Evolutionary conservation across 495 filamentous ascomycete species (phyloP).

Genomic region (Darksidea phi): DNA sequence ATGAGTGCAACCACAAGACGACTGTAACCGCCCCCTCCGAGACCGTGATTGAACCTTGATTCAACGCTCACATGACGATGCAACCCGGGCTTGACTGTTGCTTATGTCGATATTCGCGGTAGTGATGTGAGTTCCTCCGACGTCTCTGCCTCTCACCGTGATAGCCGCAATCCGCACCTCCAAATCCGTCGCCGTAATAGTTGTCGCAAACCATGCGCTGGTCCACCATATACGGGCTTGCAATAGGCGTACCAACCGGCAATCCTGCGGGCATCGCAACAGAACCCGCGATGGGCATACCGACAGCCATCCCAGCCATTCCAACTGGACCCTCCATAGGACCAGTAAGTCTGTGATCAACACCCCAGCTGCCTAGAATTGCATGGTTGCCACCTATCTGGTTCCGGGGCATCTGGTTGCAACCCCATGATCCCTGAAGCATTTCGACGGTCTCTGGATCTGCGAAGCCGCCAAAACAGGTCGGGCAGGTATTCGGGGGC

Average conservation of each 20-base stretch:
- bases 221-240: no score
- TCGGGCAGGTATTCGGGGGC: slow-evolving; percentile 21
- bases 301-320: no score
- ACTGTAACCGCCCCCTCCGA: no score
- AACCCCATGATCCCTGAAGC: slow-evolving; percentile 4
- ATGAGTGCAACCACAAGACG: no score
- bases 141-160: neutral
- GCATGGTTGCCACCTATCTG: neutral
- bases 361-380: neutral
- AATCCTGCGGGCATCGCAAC: no score
- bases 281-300: no score
- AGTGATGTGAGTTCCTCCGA: neutral
- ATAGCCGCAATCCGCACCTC: neutral
- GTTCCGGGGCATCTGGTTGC: neutral
- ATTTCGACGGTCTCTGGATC: slow-evolving; percentile 15
- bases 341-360: no score
- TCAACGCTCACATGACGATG: neutral
- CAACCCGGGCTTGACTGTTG: neutral
- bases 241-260: no score
- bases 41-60: neutral
- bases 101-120: neutral
- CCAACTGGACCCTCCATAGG: no score
- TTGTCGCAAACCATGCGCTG: neutral
- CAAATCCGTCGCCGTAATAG: neutral
- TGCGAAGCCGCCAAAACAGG: slow-evolving; percentile 7